A percentile compares a stretch with the other conserved stretches of the same genome.
phyloP scores from a whole-genome alignment of 768 basidiomycete genomes.

The Amanita rimosa region DNA sequence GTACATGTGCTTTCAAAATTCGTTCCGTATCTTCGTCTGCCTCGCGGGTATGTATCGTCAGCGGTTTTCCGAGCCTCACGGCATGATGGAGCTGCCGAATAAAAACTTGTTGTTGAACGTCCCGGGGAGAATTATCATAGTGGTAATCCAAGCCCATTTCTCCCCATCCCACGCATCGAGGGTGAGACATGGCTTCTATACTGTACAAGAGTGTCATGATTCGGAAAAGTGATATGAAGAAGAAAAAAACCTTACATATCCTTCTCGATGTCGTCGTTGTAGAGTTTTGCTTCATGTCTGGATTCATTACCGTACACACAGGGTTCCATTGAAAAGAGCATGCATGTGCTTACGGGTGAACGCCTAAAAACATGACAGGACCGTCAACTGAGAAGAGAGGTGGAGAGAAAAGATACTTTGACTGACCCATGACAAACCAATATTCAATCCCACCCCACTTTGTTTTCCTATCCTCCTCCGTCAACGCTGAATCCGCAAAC shows the following conservation, averaged over 20 bases:
- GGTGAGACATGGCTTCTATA: constrained; percentile 65
- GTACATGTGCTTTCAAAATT: constrained; percentile 69
- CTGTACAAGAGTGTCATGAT: constrained; percentile 20
- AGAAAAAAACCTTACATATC: constrained; percentile 39
- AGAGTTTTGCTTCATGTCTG: constrained; percentile 64
- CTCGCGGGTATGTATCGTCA: constrained; percentile 82
- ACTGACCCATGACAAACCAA: constrained; percentile 73
- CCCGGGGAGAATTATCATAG: constrained; percentile 67
- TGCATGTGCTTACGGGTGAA: constrained; percentile 53
- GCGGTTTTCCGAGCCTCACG: constrained; percentile 56
- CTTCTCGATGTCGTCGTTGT: constrained; percentile 55
- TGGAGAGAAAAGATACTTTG: too few relatives aligned
- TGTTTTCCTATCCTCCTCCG: constrained; percentile 28
- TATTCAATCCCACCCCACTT: constrained; percentile 66
- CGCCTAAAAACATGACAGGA: constrained; percentile 32
- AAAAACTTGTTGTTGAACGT: constrained; percentile 57
- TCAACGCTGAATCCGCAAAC: constrained; percentile 60
- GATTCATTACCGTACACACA: too few relatives aligned
- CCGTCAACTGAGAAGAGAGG: background rate
- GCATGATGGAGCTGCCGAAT: constrained; percentile 58
- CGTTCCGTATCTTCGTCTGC: constrained; percentile 75
- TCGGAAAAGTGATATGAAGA: background rate
- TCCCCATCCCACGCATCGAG: constrained; percentile 80
- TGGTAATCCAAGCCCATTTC: constrained; percentile 86
- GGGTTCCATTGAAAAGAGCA: too few relatives aligned